Evolutionary conservation across 108 stramenopile species (phyloP).

Genomic region (Nitzschia sp.): DNA sequence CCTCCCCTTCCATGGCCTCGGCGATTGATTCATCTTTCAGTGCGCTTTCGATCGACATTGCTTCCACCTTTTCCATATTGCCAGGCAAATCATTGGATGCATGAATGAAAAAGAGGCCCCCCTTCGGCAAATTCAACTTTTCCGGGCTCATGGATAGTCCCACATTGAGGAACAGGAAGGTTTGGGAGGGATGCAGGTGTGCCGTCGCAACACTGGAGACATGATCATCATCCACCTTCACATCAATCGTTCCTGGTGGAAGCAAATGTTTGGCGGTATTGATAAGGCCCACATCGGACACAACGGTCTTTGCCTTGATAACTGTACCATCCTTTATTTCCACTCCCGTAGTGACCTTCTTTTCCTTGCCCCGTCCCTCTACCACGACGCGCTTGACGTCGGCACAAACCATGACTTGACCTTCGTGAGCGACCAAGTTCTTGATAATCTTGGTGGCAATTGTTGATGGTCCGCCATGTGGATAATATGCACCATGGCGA

Average conservation of each 20-base stretch:
- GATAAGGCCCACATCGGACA: not conserved
- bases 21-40: not conserved
- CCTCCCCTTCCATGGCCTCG: not conserved
- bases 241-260: not conserved
- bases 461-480: not conserved
- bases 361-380: not conserved
- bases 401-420: not conserved
- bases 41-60: not conserved
- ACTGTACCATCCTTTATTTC: not conserved
- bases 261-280: not conserved
- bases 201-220: not conserved
- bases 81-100: not conserved
- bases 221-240: not conserved
- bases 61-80: not conserved
- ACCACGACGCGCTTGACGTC: not conserved
- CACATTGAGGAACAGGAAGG: not conserved
- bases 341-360: not conserved
- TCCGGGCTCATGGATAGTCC: not conserved
- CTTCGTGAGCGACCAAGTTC: not conserved
- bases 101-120: not conserved
- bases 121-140: not conserved
- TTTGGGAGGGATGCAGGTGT: not conserved
- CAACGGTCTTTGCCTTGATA: not conserved
- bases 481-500: not conserved
- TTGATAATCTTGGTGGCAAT: not conserved